Evolutionary conservation across 2,329 filamentous ascomycete genomes (phyloP).

Genomic region (Pyrenophora seminiperda): DNA sequence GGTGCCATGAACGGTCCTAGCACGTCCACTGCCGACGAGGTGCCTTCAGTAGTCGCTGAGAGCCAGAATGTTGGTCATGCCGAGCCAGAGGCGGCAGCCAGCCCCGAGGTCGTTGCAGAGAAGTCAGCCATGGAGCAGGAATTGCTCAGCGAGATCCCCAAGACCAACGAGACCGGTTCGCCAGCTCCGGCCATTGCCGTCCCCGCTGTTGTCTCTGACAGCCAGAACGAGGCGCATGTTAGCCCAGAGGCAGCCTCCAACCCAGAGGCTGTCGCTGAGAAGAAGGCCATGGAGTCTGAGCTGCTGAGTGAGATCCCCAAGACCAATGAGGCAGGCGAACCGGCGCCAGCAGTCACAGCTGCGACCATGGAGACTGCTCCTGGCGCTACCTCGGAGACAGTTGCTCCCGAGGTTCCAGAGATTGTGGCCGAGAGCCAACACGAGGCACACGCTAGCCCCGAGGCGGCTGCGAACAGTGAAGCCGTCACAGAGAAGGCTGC

Average conservation of each 20-base stretch:
- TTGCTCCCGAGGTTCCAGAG: conserved; percentile 54
- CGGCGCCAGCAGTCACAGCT: conserved; percentile 24
- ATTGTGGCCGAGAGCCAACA: conserved; percentile 74
- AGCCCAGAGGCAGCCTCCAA: conserved; percentile 70
- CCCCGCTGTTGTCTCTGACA: conserved; percentile 70
- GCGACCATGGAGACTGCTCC: conserved; percentile 22
- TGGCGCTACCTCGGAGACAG: conserved; percentile 21
- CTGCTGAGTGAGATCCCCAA: conserved; percentile 66
- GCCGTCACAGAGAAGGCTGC: conserved; percentile 73
- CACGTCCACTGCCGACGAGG: conserved; percentile 44
- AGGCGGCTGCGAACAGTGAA: conserved; percentile 67
- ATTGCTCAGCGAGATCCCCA: conserved; percentile 54
- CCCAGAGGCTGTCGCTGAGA: conserved; percentile 69
- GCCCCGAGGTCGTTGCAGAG: conserved; percentile 67
- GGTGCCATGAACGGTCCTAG: conserved; percentile 29
- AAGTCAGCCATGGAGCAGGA: conserved; percentile 75
- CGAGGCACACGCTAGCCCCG: conserved; percentile 65
- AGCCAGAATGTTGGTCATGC: conserved; percentile 69
- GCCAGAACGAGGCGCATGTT: conserved; percentile 67
- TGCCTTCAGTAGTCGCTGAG: conserved; percentile 68
- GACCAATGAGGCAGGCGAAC: conserved; percentile 50
- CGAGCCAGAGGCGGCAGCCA: conserved; percentile 68
- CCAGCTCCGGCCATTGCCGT: conserved; percentile 34
- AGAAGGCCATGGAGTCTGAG: conserved; percentile 73
- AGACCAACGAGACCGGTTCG: conserved; percentile 50